Conservation (phyloP, 495 filamentous ascomycete species). For the Staphylotrichum tortipilum region DNA sequence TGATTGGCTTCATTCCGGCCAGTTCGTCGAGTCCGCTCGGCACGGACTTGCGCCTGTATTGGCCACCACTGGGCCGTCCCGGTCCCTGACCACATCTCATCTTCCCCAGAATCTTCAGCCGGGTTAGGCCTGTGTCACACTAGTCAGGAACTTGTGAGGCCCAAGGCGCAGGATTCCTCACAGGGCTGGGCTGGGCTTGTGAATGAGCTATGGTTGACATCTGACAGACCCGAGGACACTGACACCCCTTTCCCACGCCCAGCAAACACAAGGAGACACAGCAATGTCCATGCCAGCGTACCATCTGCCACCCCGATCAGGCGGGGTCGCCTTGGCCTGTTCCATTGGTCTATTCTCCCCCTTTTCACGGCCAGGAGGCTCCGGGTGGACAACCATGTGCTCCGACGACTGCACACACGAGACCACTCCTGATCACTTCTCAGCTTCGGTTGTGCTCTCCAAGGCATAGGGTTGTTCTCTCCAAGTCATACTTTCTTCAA, state of each 20-base stretch:
- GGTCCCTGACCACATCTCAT: conserved; percentile 3
- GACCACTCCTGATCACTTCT: background rate
- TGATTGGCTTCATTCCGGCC: background rate
- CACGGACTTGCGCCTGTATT: background rate
- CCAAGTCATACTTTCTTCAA: background rate
- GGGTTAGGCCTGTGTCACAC: no score
- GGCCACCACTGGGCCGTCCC: background rate
- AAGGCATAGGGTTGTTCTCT: background rate
- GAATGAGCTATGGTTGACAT: no score
- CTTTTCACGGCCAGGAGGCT: background rate
- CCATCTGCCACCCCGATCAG: background rate
- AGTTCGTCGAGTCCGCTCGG: background rate
- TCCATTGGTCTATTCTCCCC: background rate
- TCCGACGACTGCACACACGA: background rate
- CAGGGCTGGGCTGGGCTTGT: no score
- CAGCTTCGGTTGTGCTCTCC: background rate
- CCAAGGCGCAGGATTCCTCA: no score
- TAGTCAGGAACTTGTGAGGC: no score
- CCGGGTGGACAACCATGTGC: background rate
- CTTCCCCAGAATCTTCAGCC: no score
- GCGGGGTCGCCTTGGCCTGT: background rate
- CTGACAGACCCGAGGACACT: no score
- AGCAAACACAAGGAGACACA: background rate
- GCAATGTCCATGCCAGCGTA: background rate
- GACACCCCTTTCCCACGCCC: background rate